A percentile compares a stretch with the other conserved stretches of the same genome.
These are phyloP conservation scores for Aspergillus nanangensis DNA, from an alignment of 495 filamentous ascomycete genomes.

Conservation along the genomic window DNA sequence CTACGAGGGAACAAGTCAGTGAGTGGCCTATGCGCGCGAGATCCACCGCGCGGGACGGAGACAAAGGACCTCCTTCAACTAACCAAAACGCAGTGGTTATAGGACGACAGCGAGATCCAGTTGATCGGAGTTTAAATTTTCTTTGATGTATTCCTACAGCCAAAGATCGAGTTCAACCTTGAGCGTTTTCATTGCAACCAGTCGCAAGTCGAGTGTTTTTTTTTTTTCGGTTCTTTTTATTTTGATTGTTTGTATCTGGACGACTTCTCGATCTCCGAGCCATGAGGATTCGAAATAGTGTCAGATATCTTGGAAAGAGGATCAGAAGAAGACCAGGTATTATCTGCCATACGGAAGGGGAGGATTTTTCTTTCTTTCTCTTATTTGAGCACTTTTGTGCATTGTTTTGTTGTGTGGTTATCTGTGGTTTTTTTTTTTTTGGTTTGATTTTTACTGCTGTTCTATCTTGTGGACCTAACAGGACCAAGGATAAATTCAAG, in stretches of 20 bases:
- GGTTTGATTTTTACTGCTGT: background rate
- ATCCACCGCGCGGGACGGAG: background rate
- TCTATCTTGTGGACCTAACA: too few relatives aligned
- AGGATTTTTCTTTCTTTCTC: background rate
- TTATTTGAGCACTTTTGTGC: background rate
- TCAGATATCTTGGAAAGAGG: too few relatives aligned
- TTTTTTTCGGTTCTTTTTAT: background rate
- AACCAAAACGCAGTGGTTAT: too few relatives aligned
- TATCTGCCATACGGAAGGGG: background rate
- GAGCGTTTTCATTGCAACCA: too few relatives aligned
- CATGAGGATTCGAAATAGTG: too few relatives aligned
- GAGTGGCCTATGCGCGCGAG: background rate
- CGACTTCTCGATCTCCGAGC: too few relatives aligned
- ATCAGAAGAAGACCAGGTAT: background rate
- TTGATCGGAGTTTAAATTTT: too few relatives aligned
- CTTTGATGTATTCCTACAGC: too few relatives aligned
- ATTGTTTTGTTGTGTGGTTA: background rate
- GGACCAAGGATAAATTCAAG: too few relatives aligned
- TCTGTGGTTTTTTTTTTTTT: background rate
- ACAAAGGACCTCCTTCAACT: too few relatives aligned
- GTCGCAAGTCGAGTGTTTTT: too few relatives aligned
- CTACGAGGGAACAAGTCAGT: background rate
- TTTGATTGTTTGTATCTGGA: background rate
- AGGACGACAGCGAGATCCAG: too few relatives aligned
- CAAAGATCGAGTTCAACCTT: background rate